Evolutionary conservation across 352 stramenopile genomes (phyloP), one percentile per base, ranked within the genome.

Genomic region (Globisporangium apiculatum): DNA sequence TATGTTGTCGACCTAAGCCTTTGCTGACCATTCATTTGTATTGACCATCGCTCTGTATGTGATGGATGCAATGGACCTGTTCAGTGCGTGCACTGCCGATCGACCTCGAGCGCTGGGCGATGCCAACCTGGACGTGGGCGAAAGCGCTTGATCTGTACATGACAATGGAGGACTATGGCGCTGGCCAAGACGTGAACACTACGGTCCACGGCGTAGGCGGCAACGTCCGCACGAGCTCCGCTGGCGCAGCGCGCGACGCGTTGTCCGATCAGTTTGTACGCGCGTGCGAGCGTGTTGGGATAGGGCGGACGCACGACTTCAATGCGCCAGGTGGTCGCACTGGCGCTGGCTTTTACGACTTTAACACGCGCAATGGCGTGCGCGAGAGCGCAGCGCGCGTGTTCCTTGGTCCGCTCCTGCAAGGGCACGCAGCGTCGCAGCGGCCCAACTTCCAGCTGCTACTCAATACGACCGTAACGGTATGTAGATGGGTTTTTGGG

Each of bases 331-430:
- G 58, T 7, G 74, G 72, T 14, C 69, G 87, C 14, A 67, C 74
- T 43, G 89, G 89, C 6, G 83, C 68, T 36, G 89, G 87, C 0
- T 91, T 78, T 47, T 97, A 96, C 62, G 69, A 94, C 57, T 96
- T 97, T 17, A 94, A 94, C 62, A 91, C 90, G 47, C 69, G 75
- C 5, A 55, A 93, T 46, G 89, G 89, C 37, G 65, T 95, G 18
- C 81, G 89, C 3, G 79, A 94, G 53, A 95, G 86, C 51, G 87
- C 86, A 7, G 84, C 83, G 18, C 66, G 86, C 48, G 70, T 77
- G 5, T 82, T 95, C 38, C 64, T 96, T 7, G 79, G 75, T 7
- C 77, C 80, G 5, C 71, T 90, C 14, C 15, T 87, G 17, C 59
- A 75, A 45, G 60, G 43, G 17, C 58, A 71, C 3, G 71, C 46